Evolutionary conservation across 2,329 filamentous ascomycete species (phyloP).

Genomic region (Chrysosporium keratinophilum): DNA sequence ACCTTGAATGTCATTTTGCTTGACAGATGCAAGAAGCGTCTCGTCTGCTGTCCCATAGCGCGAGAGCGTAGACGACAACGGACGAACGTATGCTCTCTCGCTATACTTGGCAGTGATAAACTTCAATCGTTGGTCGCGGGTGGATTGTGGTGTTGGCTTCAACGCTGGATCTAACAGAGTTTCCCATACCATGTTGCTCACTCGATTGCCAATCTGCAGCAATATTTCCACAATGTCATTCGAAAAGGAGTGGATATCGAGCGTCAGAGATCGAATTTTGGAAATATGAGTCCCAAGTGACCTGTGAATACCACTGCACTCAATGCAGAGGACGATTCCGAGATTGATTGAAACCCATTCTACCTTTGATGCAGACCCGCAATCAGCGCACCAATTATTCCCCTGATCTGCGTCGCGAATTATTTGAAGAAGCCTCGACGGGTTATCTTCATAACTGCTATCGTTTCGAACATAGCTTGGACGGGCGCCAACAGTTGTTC

Average conservation of each 20-base stretch:
- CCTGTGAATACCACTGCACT: constrained; percentile 94
- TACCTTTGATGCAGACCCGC: constrained; percentile 79
- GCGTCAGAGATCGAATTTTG: constrained; percentile 86
- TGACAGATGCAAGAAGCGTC: constrained; percentile 80
- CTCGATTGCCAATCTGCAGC: constrained; percentile 79
- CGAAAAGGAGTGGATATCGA: constrained; percentile 94
- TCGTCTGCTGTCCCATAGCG: constrained; percentile 73
- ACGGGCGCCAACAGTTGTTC: constrained; percentile 83
- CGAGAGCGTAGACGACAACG: constrained; percentile 59
- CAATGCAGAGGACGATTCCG: constrained; percentile 90
- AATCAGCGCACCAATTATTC: constrained; percentile 90
- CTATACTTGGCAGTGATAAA: constrained; percentile 96
- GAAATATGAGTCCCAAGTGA: constrained; percentile 96
- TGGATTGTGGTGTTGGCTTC: constrained; percentile 68
- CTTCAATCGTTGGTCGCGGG: constrained; percentile 77
- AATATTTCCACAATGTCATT: constrained; percentile 93
- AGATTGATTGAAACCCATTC: constrained; percentile 99
- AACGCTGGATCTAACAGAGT: constrained; percentile 61
- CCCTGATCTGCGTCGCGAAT: constrained; percentile 84
- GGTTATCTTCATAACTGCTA: constrained; percentile 67
- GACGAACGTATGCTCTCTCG: constrained; percentile 69
- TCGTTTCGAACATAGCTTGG: constrained; percentile 62
- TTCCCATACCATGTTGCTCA: constrained; percentile 97
- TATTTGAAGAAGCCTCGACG: constrained; percentile 74
- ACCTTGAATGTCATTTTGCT: constrained; percentile 89